Conservation (phyloP, 345 rosid genomes). For the Acer negundo region DNA sequence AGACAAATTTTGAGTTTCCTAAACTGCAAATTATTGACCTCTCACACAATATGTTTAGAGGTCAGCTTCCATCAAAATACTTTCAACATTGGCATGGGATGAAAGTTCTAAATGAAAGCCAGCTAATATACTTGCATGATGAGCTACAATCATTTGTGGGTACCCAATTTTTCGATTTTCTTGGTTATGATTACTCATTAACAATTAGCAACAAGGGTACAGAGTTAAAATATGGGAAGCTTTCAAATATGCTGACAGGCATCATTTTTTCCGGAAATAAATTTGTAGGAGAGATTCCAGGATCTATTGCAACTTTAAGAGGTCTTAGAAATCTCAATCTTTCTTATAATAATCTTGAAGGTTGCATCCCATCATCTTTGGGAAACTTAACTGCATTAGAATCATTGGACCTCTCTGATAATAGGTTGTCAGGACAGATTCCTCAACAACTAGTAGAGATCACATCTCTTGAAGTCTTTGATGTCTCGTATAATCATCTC, state of each 20-base stretch:
- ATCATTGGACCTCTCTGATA: conserved; percentile 30
- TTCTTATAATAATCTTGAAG: conserved; percentile 25
- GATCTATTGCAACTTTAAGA: neutral
- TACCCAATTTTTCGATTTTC: too few relatives aligned
- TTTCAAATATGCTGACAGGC: neutral
- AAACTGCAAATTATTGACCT: conserved; percentile 16
- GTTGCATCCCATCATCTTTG: conserved; percentile 19
- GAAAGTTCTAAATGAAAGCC: too few relatives aligned
- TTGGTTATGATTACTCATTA: conserved; percentile 7
- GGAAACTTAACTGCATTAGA: conserved; percentile 4
- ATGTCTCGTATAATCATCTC: conserved; percentile 30
- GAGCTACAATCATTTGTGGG: too few relatives aligned
- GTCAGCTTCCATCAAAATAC: conserved; percentile 15
- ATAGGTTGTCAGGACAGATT: conserved; percentile 19
- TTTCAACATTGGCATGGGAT: conserved; percentile 1
- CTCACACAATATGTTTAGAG: conserved; percentile 14
- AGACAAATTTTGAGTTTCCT: neutral
- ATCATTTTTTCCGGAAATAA: conserved; percentile 28
- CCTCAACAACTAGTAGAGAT: conserved; percentile 25
- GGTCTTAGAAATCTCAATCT: conserved; percentile 12
- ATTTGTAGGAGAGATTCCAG: conserved; percentile 23
- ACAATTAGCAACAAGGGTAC: conserved; percentile 17
- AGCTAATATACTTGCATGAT: neutral
- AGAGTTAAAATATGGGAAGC: neutral
- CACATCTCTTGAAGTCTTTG: conserved; percentile 16